Evolutionary conservation across 2,329 filamentous ascomycete genomes (phyloP), one percentile per base, ranked within the genome.

Genomic region (Alternaria sp.): DNA sequence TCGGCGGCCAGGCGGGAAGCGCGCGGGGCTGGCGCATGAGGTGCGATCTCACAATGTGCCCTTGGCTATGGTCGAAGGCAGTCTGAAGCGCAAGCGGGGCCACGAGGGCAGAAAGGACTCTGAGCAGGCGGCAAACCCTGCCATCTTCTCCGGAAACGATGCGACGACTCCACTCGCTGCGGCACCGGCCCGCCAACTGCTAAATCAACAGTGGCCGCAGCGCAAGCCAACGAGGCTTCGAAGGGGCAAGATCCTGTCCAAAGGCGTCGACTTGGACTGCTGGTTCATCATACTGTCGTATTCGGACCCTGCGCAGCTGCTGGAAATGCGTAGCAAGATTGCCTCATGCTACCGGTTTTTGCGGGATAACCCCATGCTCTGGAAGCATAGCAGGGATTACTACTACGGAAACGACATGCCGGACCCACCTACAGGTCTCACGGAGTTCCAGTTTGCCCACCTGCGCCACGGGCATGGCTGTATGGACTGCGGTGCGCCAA

Each of bases 391-490:
- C 63, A 63, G 76, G 44, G 65, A 59, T 31, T 72, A 75, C 63
- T 72, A 72, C 46, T 78, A 75, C 56, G 70, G 71, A 26, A 65
- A 62, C 29, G 68, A 68, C 24, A 70, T 78, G 41, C 76, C 75
- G 23, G 71, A 74, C 40, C 74, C 74, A 17, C 70, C 74, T 13
- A 65, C 68, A 29, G 76, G 73, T 17, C 61, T 79, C n/a, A 73
- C 69, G 7, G 78, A 80, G 50, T 75, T 71, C 24, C 74, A 80
- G 50, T 80, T 79, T 60, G 74, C 76, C 13, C 70, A 79, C 54
- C 63, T 80, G 14, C 67, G 78, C 7, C 72, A 77, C 37, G 77
- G 77, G 7, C 71, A 73, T 48, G 77, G 77, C 26, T 80, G 78
- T 63, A 77, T 77, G 71, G 72, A 69, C 29, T 79, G 78, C 61